Evolutionary conservation across 805 yeast species (phyloP).

Genomic region (Tetrapisispora arboricola): DNA sequence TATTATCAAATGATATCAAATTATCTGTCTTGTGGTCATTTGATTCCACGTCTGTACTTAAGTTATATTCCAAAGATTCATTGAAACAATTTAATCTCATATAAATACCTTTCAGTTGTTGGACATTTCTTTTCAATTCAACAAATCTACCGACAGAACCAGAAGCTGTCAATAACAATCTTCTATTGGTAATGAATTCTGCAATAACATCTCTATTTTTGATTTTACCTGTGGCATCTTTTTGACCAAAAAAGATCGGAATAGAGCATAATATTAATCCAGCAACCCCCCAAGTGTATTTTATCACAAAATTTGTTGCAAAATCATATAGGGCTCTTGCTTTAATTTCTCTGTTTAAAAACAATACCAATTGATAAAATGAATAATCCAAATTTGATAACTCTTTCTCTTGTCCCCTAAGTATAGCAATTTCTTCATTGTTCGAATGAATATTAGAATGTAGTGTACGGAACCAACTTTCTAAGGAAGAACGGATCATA

Average conservation of each 20-base stretch:
- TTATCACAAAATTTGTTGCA: slow-evolving; percentile 79
- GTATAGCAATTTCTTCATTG: slow-evolving; percentile 79
- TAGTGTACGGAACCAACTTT: slow-evolving; percentile 72
- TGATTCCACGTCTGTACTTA: slow-evolving; percentile 8
- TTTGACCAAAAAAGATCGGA: slow-evolving; percentile 58
- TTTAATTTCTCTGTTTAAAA: slow-evolving; percentile 64
- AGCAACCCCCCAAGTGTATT: slow-evolving; percentile 93
- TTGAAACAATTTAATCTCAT: slow-evolving; percentile 63
- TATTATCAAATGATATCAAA: slow-evolving; percentile 40
- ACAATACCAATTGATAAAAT: slow-evolving; percentile 72
- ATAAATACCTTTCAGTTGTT: slow-evolving; percentile 76
- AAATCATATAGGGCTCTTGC: slow-evolving; percentile 72
- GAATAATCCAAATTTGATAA: slow-evolving; percentile 65
- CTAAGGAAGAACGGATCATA: slow-evolving; percentile 63
- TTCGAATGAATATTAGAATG: slow-evolving; percentile 74
- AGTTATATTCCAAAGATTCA: slow-evolving; percentile 35
- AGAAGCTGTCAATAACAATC: slow-evolving; percentile 73
- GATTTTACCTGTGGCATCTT: slow-evolving; percentile 6
- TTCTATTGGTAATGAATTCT: slow-evolving; percentile 80
- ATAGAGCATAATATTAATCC: slow-evolving; percentile 81
- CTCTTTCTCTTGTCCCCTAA: slow-evolving; percentile 74
- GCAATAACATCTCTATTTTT: slow-evolving; percentile 43
- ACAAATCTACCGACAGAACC: slow-evolving; percentile 82
- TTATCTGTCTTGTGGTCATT: not conserved
- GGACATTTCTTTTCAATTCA: slow-evolving; percentile 72